Conservation (phyloP, 1,139 yeast species). For the Geotrichum reessii region DNA sequence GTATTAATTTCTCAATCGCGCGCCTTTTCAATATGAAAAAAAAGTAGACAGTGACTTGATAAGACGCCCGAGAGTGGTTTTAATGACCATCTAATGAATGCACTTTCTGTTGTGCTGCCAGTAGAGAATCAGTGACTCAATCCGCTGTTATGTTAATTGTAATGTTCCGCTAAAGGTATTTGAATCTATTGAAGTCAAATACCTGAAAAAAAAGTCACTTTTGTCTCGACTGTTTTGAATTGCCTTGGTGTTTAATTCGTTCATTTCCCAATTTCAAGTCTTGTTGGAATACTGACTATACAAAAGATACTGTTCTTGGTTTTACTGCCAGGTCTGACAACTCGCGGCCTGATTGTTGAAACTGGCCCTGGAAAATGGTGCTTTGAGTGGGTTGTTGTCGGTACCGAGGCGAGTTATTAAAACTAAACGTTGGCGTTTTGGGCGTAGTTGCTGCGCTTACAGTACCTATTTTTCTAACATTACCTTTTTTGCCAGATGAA, state of each 20-base stretch:
- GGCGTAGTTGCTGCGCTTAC: not conserved
- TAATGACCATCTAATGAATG: not conserved
- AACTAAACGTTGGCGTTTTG: not conserved
- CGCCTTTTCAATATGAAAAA: not conserved
- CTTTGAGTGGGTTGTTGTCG: not conserved
- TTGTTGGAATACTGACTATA: conserved; percentile 17
- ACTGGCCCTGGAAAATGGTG: not conserved
- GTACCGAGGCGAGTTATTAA: not conserved
- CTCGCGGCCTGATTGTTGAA: not conserved
- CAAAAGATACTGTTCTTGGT: not conserved
- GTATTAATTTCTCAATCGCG: no score
- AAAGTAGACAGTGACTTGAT: not conserved
- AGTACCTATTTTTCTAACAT: not conserved
- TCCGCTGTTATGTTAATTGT: not conserved
- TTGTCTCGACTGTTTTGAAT: not conserved
- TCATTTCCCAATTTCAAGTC: conserved; percentile 11
- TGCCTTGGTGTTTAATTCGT: not conserved
- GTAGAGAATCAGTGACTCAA: conserved; percentile 1
- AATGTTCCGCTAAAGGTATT: conserved; percentile 1
- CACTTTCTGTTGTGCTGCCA: not conserved
- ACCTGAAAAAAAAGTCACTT: conserved; percentile 29
- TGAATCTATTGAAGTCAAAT: conserved; percentile 24
- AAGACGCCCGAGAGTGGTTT: no score
- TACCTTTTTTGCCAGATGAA: not conserved
- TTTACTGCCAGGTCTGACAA: not conserved